Conservation (phyloP, 495 filamentous ascomycete genomes). For the Aspergillus nanangensis region DNA sequence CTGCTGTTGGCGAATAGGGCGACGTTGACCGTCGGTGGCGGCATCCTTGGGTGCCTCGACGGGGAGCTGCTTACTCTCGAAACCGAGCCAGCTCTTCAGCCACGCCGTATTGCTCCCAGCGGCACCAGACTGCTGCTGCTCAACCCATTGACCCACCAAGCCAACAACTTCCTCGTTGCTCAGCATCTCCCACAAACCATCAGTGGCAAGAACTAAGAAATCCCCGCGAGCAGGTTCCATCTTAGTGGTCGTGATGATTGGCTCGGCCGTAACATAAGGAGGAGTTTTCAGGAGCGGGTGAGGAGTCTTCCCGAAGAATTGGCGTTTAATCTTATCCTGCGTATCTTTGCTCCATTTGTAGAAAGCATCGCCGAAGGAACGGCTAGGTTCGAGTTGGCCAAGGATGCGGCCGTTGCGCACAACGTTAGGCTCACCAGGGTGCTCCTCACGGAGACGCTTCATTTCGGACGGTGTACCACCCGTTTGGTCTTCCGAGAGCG, state of each 20-base stretch:
- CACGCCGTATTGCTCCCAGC: slow-evolving; percentile 40
- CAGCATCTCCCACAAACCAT: slow-evolving; percentile 98
- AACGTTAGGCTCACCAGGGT: slow-evolving; percentile 83
- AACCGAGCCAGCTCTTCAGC: slow-evolving; percentile 47
- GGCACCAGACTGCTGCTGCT: slow-evolving; percentile 55
- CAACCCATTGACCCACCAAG: slow-evolving; percentile 93
- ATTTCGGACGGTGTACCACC: slow-evolving; percentile 80
- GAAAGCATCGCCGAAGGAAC: slow-evolving; percentile 91
- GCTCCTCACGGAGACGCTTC: slow-evolving; percentile 72
- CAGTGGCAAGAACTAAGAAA: slow-evolving; percentile 94
- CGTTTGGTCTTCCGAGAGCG: slow-evolving; percentile 89
- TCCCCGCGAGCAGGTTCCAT: slow-evolving; percentile 87
- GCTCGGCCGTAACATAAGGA: slow-evolving; percentile 97
- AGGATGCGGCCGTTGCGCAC: slow-evolving; percentile 84
- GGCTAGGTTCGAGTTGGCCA: slow-evolving; percentile 83
- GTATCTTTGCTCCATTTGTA: slow-evolving; percentile 94
- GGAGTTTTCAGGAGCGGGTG: slow-evolving; percentile 76
- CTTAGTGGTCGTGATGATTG: slow-evolving; percentile 90
- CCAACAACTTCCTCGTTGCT: slow-evolving; percentile 98
- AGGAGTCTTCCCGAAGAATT: slow-evolving; percentile 79
- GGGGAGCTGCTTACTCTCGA: slow-evolving; percentile 44
- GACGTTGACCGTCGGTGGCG: slow-evolving; percentile 51
- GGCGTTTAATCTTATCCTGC: slow-evolving; percentile 70
- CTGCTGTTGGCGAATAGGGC: slow-evolving; percentile 80
- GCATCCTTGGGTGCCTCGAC: slow-evolving; percentile 47